Conservation (phyloP, 2,329 filamentous ascomycete species). For the Nothophaeocryptopus gaeumannii region DNA sequence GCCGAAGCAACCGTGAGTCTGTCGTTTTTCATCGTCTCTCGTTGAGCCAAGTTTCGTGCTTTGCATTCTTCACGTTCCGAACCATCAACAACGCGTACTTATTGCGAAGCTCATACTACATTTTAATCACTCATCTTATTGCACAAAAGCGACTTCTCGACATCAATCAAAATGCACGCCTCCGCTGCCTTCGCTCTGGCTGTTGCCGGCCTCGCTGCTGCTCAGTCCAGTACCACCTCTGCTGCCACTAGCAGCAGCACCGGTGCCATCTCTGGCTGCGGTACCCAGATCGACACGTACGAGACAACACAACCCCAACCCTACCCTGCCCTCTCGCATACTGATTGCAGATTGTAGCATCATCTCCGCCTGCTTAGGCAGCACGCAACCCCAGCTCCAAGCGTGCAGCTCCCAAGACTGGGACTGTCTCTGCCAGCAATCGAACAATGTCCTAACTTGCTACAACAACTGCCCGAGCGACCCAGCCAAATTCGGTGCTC, state of each 20-base stretch:
- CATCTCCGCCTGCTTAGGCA: slow-evolving; percentile 48
- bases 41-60: neutral
- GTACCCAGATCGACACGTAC: slow-evolving; percentile 39
- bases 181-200: slow-evolving; percentile 29
- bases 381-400: slow-evolving; percentile 42
- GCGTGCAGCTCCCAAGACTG: slow-evolving; percentile 50
- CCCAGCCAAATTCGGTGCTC: slow-evolving; percentile 34
- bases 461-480: slow-evolving; percentile 62
- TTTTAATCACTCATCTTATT: neutral
- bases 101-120: neutral
- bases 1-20: neutral
- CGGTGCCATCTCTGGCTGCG: slow-evolving; percentile 35
- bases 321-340: neutral
- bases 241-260: slow-evolving; percentile 29
- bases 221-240: slow-evolving; percentile 38
- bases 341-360: slow-evolving; percentile 40
- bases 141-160: neutral
- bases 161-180: slow-evolving; percentile 19
- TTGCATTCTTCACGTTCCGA: neutral
- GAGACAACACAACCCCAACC: slow-evolving; percentile 12
- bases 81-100: slow-evolving; percentile 3
- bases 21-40: slow-evolving; percentile 4
- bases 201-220: slow-evolving; percentile 40
- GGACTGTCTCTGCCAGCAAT: slow-evolving; percentile 58
- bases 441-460: slow-evolving; percentile 47